These are phyloP conservation scores for Schizosaccharomyces cryophilus DNA, from an alignment of 805 yeast species.

Conservation along the genomic window DNA sequence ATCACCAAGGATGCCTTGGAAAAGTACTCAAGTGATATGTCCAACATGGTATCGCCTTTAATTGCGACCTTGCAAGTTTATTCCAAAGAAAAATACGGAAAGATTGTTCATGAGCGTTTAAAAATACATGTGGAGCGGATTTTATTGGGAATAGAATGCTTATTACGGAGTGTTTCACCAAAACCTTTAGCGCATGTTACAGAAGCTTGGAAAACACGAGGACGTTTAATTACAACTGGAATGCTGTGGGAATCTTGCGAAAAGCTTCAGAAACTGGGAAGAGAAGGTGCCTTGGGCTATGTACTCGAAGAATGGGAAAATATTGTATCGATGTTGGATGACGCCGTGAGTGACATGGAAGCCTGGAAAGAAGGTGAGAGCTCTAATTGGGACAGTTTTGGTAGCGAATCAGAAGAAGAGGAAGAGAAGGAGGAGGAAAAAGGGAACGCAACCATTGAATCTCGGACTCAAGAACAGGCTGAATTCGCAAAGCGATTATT, in stretches of 20 bases:
- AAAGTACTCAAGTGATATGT: neutral
- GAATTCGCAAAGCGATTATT: neutral
- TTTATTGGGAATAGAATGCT: neutral
- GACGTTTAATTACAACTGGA: neutral
- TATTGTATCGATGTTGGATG: neutral
- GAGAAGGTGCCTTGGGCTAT: neutral
- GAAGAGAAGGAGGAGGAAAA: neutral
- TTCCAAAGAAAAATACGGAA: neutral
- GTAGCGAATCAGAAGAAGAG: neutral
- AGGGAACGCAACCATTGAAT: neutral
- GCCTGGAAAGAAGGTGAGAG: constrained; percentile 2
- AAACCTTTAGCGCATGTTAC: neutral
- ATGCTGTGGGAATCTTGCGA: constrained; percentile 2
- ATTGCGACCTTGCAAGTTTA: neutral
- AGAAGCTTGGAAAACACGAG: neutral
- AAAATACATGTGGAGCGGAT: neutral
- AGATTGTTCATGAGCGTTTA: neutral
- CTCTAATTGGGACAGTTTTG: neutral
- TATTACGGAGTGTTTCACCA: neutral
- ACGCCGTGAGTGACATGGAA: neutral
- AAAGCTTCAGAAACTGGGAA: neutral
- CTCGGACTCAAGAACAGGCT: neutral
- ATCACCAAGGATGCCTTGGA: constrained; percentile 1
- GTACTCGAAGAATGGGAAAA: neutral
- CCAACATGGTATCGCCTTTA: neutral